These are phyloP conservation scores for Trichosporon inkin DNA, from an alignment of 1,284 basidiomycete species.

Conservation along the genomic window DNA sequence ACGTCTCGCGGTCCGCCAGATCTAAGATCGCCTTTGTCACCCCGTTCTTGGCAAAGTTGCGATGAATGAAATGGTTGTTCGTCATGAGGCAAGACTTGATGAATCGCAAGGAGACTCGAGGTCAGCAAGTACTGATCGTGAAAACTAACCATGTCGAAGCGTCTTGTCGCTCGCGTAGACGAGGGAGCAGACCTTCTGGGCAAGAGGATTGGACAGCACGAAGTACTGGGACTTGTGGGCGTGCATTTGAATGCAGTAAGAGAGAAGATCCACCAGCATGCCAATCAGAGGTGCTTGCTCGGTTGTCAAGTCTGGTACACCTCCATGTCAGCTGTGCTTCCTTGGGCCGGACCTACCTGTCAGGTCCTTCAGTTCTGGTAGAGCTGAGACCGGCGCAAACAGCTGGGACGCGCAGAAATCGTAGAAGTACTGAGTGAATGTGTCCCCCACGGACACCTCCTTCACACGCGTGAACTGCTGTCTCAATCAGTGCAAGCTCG, in stretches of 20 bases:
- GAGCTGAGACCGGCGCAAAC: constrained; percentile 70
- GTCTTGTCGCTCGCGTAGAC: constrained; percentile 84
- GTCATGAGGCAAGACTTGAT: constrained; percentile 80
- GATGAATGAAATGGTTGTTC: constrained; percentile 80
- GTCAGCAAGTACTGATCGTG: constrained; percentile 13
- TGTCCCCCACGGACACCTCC: constrained; percentile 58
- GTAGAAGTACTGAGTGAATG: constrained; percentile 90
- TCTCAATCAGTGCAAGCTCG: neutral
- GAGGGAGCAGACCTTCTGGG: constrained; percentile 68
- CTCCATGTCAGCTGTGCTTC: neutral
- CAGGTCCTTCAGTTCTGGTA: constrained; percentile 58
- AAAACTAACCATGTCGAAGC: constrained; percentile 69
- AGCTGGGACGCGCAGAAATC: constrained; percentile 65
- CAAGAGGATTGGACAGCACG: constrained; percentile 72
- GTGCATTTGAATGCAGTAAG: constrained; percentile 83
- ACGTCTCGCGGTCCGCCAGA: constrained; percentile 72
- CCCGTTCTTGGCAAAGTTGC: constrained; percentile 79
- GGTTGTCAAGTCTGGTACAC: neutral
- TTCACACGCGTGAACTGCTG: constrained; percentile 19
- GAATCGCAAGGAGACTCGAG: constrained; percentile 78
- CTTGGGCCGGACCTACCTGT: neutral
- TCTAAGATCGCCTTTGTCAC: constrained; percentile 77
- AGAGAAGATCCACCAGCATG: constrained; percentile 82
- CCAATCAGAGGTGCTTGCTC: constrained; percentile 63
- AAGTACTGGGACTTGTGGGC: constrained; percentile 86